phyloP scores from a whole-genome alignment of 1,139 yeast species.

The Kazachstania sp. region DNA sequence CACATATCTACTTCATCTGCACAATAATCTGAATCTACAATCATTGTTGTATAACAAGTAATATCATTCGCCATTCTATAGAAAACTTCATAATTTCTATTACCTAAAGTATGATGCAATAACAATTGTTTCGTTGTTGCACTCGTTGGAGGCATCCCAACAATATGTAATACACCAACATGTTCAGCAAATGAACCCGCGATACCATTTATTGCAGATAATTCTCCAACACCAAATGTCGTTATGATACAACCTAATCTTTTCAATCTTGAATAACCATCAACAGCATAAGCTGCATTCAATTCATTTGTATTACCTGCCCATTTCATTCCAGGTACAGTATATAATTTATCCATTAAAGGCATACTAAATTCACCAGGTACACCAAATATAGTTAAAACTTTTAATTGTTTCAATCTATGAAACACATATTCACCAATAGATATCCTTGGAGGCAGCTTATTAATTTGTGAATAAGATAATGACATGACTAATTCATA shows the following conservation, averaged over 20 bases:
- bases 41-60: constrained; percentile 53
- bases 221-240: constrained; percentile 61
- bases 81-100: constrained; percentile 75
- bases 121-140: constrained; percentile 48
- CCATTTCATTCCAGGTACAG: constrained; percentile 47
- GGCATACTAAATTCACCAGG: constrained; percentile 60
- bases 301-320: constrained; percentile 60
- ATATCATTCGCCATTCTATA: constrained; percentile 61
- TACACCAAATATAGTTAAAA: constrained; percentile 52
- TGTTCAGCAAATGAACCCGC: constrained; percentile 57
- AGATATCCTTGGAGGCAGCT: constrained; percentile 27
- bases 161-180: constrained; percentile 48
- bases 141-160: constrained; percentile 50
- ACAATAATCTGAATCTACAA: constrained; percentile 54
- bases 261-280: constrained; percentile 55
- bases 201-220: constrained; percentile 48
- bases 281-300: constrained; percentile 45
- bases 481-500: neutral
- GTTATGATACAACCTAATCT: constrained; percentile 49
- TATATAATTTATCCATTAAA: constrained; percentile 46
- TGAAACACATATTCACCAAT: constrained; percentile 51
- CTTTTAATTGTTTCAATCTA: constrained; percentile 45
- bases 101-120: constrained; percentile 63
- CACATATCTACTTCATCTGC: constrained; percentile 65
- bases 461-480: constrained; percentile 11